Percentiles rank a stretch among this genome's conserved stretches.
phyloP scores from a whole-genome alignment of 768 basidiomycete species.

The Pleurotus citrinopileatus region DNA sequence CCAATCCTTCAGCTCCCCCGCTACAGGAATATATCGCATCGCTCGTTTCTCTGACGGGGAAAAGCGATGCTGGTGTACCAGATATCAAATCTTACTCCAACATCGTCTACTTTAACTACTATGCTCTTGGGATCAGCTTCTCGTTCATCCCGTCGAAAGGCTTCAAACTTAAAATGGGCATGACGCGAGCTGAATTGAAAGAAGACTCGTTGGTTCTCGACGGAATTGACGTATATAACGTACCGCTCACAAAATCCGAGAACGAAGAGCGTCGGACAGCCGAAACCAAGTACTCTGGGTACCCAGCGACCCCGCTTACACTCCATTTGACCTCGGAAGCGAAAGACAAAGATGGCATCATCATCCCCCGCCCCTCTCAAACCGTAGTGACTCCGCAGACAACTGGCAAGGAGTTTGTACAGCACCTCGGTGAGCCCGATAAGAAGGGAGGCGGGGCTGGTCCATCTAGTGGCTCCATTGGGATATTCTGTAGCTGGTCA shows the following conservation, averaged over 20 bases:
- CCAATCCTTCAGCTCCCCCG: conserved; percentile 42
- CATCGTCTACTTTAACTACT: conserved; percentile 85
- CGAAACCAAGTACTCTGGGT: conserved; percentile 55
- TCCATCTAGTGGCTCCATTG: conserved; percentile 80
- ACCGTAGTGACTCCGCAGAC: conserved; percentile 47
- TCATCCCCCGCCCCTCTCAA: conserved; percentile 29
- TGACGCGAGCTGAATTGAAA: conserved; percentile 42
- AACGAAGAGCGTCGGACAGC: conserved; percentile 37
- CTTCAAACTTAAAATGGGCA: conserved; percentile 44
- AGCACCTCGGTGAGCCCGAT: conserved; percentile 76
- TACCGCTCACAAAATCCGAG: conserved; percentile 30
- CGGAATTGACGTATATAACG: conserved; percentile 83
- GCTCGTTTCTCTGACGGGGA: conserved; percentile 25
- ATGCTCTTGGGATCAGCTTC: conserved; percentile 74
- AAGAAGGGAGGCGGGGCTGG: conserved; percentile 90
- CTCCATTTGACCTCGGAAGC: conserved; percentile 34
- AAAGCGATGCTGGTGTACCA: conserved; percentile 32
- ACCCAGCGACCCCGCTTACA: conserved; percentile 51
- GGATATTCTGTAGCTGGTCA: conserved; percentile 94
- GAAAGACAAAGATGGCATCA: conserved; percentile 36
- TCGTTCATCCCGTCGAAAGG: conserved; percentile 66
- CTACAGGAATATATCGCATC: conserved; percentile 41
- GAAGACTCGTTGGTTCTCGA: conserved; percentile 57
- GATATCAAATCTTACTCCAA: conserved; percentile 81
- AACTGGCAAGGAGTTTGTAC: conserved; percentile 78